Evolutionary conservation across 768 basidiomycete genomes (phyloP), one percentile per base, ranked within the genome.

Genomic region (Amanita subjunquillea): DNA sequence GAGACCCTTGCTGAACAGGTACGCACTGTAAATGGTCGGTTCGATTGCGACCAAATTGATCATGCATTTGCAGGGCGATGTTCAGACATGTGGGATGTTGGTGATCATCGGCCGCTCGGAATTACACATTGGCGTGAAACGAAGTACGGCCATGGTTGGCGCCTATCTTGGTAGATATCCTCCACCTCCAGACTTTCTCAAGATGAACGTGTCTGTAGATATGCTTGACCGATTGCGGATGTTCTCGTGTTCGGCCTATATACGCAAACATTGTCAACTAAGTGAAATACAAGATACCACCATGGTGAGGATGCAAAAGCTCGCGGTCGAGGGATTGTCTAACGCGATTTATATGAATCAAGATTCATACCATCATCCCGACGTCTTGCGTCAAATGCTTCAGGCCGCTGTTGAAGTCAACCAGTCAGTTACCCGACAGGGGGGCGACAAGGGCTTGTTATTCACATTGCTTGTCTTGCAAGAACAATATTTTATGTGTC

Each of bases 11-110:
- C 79, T 2, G 81, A 83, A 54, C 69, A 80, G 68, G 86, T 86
- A 53, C 23, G 64, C 55, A 2, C 22, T 30, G 13, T 12, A 27
- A 44, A 12, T 10, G 25, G 20, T 39, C 8, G 2, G 13, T 40
- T 41, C 32, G 46, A n/a, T 37, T 48, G n/a, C 15, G 54, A 20
- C 40, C 53, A 53, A 25, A 56, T 25, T 58, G 51, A 42, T 44
- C 12, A 6, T 13, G 5, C 22, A 12, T 20, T 30, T 12, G 22
- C 54, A 90, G 84, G 89, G 89, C 12, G 83, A 91, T 59, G 70
- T 89, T 1, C 89, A 90, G 60, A 86, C 82, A 73, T 90, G 87
- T 64, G 80, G 86, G 1, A 78, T 87, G 73, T 61, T 91, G 13
- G 72, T 78, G 3, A 60, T 87, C 1, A 67, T 91, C 17, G 85